Evolutionary conservation across 306 rosid genomes (phyloP), one percentile per base, ranked within the genome.

Genomic region (Begonia fuchsioides): DNA sequence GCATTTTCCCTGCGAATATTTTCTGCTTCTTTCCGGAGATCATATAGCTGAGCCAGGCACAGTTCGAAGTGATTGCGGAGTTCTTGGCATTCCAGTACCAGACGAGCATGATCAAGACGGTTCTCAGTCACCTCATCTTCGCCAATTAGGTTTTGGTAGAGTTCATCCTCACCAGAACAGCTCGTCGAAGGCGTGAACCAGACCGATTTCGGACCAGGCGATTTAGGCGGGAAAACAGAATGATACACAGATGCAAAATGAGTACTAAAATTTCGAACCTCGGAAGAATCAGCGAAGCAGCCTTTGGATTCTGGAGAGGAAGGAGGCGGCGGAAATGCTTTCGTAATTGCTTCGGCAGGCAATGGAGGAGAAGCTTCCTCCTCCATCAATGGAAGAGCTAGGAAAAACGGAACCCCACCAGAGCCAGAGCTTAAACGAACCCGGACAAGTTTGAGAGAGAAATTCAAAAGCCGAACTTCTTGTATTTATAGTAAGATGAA

Each of bases 101-200:
- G 64, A 12, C 77, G 67, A 9, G 78, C 78, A 49, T 64, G 75
- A 20, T n/a, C 39, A 52, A 71, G 70, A 26, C 65, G 65, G 43
- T 68, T 57, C 49, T 62, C 66, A 5, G 73, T 72, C 12, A 56
- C 48, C 10, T 57, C 44, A 10, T 19, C 54, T 39, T 19, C 13
- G 3, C 19, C 3, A 39, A 12, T 2, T 14, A n/a, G 39, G 12
- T 13, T 17, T 4, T 7, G 26, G 52, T 51, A 44, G 1, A 44
- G 62, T 4, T 57, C 54, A 16, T 50, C 48, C 13, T 54, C 52
- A 3, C 69, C 47, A 14, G 75, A 65, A 20, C 72, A 67, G 48
- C 61, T 59, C 10, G 76, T 69, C 20, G 82, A 76, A 0, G 82
- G 78, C 32, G 75, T 72, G 16, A 60, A 50, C 9, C 75, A 76